Conservation (phyloP, 1,284 basidiomycete genomes). For the Pterulicium gracile region DNA sequence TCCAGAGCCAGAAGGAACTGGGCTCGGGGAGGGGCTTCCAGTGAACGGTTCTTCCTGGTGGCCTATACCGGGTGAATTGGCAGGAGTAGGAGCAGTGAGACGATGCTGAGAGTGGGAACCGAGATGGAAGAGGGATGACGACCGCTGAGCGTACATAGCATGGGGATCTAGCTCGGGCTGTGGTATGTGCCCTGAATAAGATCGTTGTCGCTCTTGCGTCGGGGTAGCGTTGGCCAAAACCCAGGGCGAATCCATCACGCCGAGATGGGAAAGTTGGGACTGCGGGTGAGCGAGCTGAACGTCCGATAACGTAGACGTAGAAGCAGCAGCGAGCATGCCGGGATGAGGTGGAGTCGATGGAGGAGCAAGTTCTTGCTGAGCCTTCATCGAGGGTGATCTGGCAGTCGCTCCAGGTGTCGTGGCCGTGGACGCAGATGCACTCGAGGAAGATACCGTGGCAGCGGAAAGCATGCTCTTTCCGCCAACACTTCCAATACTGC, state of each 20-base stretch:
- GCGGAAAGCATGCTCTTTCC: neutral
- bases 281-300: constrained; percentile 31
- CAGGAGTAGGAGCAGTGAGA: constrained; percentile 30
- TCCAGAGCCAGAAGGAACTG: constrained; percentile 16
- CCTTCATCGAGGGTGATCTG: constrained; percentile 56
- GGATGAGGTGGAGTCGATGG: constrained; percentile 39
- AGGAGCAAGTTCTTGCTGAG: constrained; percentile 34
- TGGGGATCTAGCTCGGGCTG: neutral
- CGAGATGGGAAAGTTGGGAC: too few species aligned
- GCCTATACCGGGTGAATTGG: constrained; percentile 41
- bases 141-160: neutral
- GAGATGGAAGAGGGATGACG: neutral
- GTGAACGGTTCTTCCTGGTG: too few species aligned
- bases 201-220: neutral
- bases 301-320: too few species aligned
- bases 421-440: constrained; percentile 19
- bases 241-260: constrained; percentile 61
- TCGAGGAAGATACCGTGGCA: neutral
- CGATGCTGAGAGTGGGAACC: neutral
- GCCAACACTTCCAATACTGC: constrained; percentile 43
- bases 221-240: constrained; percentile 34
- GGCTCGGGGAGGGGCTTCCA: constrained; percentile 39
- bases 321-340: neutral
- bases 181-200: neutral
- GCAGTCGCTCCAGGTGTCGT: constrained; percentile 35